These are phyloP conservation scores for Candida pseudoviswanathii DNA, from an alignment of 1,139 yeast species.

Conservation along the genomic window DNA sequence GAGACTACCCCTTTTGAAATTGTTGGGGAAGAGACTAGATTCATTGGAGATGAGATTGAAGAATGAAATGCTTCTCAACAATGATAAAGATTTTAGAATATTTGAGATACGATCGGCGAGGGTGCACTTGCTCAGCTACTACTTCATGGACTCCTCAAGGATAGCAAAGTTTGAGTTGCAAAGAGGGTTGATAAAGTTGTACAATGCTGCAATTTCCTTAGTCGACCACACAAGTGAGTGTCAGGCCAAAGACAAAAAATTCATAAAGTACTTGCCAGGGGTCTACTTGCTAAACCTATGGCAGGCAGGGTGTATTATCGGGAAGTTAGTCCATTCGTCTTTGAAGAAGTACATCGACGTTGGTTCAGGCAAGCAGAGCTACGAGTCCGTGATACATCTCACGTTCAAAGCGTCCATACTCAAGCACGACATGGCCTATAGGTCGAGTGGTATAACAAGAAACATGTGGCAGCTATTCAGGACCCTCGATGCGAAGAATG, in stretches of 20 bases:
- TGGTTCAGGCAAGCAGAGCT: slow-evolving; percentile 71
- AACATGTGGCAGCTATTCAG: slow-evolving; percentile 90
- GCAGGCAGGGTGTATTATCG: slow-evolving; percentile 89
- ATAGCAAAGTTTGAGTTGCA: slow-evolving; percentile 64
- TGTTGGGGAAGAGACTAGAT: slow-evolving; percentile 70
- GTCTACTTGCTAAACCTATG: slow-evolving; percentile 79
- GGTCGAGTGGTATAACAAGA: slow-evolving; percentile 92
- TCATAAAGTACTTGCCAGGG: slow-evolving; percentile 80
- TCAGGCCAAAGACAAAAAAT: slow-evolving; percentile 58
- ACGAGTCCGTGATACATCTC: slow-evolving; percentile 66
- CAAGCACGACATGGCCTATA: slow-evolving; percentile 88
- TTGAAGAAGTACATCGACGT: slow-evolving; percentile 67
- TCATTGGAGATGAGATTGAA: slow-evolving; percentile 63
- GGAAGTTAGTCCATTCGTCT: slow-evolving; percentile 76
- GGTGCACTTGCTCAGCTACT: slow-evolving; percentile 77
- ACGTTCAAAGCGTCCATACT: slow-evolving; percentile 81
- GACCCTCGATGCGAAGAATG: slow-evolving; percentile 49
- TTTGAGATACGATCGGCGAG: slow-evolving; percentile 73
- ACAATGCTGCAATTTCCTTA: slow-evolving; percentile 74
- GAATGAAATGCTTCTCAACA: slow-evolving; percentile 27
- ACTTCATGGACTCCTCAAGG: slow-evolving; percentile 67
- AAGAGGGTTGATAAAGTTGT: slow-evolving; percentile 74
- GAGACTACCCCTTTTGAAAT: slow-evolving; percentile 70
- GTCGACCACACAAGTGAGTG: slow-evolving; percentile 68
- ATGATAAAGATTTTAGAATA: slow-evolving; percentile 62